Percentiles rank a stretch among this genome's conserved stretches.
Conservation (phyloP, 2,329 filamentous ascomycete genomes). For the Beauveria varroae region DNA sequence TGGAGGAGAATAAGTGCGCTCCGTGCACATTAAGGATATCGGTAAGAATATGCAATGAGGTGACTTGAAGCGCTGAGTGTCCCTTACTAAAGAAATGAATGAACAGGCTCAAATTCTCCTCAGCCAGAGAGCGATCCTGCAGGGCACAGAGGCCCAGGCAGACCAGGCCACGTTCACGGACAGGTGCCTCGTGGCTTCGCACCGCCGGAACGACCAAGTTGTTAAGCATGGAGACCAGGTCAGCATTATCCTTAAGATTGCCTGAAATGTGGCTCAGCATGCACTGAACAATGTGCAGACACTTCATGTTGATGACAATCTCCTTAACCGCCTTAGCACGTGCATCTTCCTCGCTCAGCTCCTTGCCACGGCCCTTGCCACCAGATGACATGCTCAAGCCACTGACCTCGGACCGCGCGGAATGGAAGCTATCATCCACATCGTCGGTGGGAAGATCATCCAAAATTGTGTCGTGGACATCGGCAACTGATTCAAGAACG, state of each 20-base stretch:
- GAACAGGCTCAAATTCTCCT: conserved; percentile 87
- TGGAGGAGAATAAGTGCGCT: conserved; percentile 61
- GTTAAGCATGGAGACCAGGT: conserved; percentile 96
- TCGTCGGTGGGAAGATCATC: conserved; percentile 55
- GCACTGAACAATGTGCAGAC: conserved; percentile 92
- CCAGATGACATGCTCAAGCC: conserved; percentile 50
- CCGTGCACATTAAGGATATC: conserved; percentile 90
- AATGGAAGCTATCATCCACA: conserved; percentile 76
- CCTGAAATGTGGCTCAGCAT: conserved; percentile 92
- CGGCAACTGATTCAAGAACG: conserved; percentile 87
- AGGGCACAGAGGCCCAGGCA: conserved; percentile 88
- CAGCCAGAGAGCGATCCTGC: conserved; percentile 82
- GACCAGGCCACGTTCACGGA: conserved; percentile 81
- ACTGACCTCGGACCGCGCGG: conserved; percentile 78
- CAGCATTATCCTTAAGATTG: conserved; percentile 78
- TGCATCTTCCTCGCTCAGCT: conserved; percentile 56
- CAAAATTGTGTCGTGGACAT: conserved; percentile 90
- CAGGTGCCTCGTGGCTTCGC: conserved; percentile 83
- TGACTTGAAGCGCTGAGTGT: conserved; percentile 81
- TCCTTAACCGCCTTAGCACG: conserved; percentile 74
- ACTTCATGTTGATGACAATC: conserved; percentile 97
- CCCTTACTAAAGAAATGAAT: conserved; percentile 95
- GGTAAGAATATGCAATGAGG: conserved; percentile 82
- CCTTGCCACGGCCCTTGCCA: conserved; percentile 32
- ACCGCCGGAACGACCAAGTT: conserved; percentile 94